Base-by-base conservation (phyloP, 129 eudicot genomes). In the Daucus carota region DNA sequence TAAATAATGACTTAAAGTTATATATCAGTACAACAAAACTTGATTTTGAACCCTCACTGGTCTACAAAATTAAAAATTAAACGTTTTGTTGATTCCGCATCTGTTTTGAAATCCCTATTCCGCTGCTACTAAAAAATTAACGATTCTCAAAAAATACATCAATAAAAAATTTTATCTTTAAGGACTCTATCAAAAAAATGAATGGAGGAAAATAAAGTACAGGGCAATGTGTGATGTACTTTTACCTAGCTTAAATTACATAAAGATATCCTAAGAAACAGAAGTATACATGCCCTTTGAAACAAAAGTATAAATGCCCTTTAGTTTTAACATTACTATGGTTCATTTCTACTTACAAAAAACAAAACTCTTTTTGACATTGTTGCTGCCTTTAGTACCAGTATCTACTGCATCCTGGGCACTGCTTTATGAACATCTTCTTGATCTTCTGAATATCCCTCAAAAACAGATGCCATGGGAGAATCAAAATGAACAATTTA, bases 301-400 rank as follows among this genome's bases (percentile, higher is more conserved):
- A 74, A 50, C 11, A 3, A 0, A 70, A 69, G 48, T 69, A 38
- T 40, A n/a, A 28, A 22, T 22, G 9, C 29, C 29, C 47, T 40
- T 9, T 69, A n/a, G 3, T 10, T 70, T 40, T 7, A 22, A 38
- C 29, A 16, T 68, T 8, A n/a, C n/a, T 0, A 40, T 40, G 32
- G 54, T 18, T 48, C n/a, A 57, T n/a, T 5, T 52, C 54, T 76
- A 62, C 60, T 28, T 40, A 0, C 2, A 17, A 24, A 59, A 41
- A 36, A 28, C 41, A 42, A 33, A 60, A 62, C 36, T 28, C 62
- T 45, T 76, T 76, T 42, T 60, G 72, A 60, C 72, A 15, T 60
- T 43, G 70, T 41, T 43, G 57, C 63, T 29, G 52, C 72, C 68
- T 76, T 76, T 76, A 32, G 79, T 44, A 60, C 29, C 41, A 38